phyloP scores from a whole-genome alignment of 2,329 filamentous ascomycete species.

The Chaetomium sp. region DNA sequence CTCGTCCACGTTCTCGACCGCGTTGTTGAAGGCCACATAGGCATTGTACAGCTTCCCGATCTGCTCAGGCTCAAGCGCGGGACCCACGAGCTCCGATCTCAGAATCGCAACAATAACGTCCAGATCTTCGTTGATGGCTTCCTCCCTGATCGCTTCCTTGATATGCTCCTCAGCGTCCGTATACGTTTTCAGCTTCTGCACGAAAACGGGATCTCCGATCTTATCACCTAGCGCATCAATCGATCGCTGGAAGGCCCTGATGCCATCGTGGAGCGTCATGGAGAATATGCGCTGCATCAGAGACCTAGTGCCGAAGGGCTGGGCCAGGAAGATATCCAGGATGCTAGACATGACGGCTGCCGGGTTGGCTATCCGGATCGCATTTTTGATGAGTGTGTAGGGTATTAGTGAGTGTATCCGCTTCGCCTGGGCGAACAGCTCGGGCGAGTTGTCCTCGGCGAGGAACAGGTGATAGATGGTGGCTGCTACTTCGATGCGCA shows the following conservation, averaged over 20 bases:
- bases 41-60: slow-evolving; percentile 87
- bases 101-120: slow-evolving; percentile 86
- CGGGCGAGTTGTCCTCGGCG: slow-evolving; percentile 96
- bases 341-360: slow-evolving; percentile 96
- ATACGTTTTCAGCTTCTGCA: slow-evolving; percentile 79
- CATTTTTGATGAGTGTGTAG: slow-evolving; percentile 91
- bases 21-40: slow-evolving; percentile 93
- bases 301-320: slow-evolving; percentile 88
- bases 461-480: slow-evolving; percentile 97
- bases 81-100: slow-evolving; percentile 73
- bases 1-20: slow-evolving; percentile 86
- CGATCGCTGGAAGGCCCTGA: slow-evolving; percentile 79
- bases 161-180: slow-evolving; percentile 72
- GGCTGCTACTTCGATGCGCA: slow-evolving; percentile 94
- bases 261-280: slow-evolving; percentile 86
- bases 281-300: slow-evolving; percentile 94
- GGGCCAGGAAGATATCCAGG: slow-evolving; percentile 91
- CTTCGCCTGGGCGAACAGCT: slow-evolving; percentile 91
- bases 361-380: slow-evolving; percentile 94
- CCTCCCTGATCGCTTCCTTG: slow-evolving; percentile 72
- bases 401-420: slow-evolving; percentile 93
- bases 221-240: slow-evolving; percentile 77
- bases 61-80: slow-evolving; percentile 71
- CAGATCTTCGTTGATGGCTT: slow-evolving; percentile 72
- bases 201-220: slow-evolving; percentile 78